These are phyloP conservation scores for Cladorrhinum sp. DNA, from an alignment of 2,329 filamentous ascomycete genomes.

Conservation along the genomic window DNA sequence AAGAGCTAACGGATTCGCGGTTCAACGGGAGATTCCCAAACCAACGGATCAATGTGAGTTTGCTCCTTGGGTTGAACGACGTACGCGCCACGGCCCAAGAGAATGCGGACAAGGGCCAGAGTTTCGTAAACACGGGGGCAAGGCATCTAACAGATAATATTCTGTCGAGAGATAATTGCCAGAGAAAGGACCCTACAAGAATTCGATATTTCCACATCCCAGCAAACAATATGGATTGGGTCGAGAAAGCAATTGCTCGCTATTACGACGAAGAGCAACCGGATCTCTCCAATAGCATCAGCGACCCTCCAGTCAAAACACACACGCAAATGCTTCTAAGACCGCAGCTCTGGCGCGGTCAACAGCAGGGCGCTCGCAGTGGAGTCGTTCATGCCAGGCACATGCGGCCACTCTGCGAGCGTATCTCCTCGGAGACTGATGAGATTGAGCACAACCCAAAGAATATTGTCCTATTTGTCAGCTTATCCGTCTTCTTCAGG, in stretches of 20 bases:
- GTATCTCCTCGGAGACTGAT: slow-evolving; percentile 3
- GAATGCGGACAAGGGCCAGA: too few species aligned
- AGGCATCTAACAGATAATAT: slow-evolving; percentile 2
- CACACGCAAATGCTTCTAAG: slow-evolving; percentile 16
- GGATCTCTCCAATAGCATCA: slow-evolving; percentile 1
- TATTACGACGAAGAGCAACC: slow-evolving; percentile 18
- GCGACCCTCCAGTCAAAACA: slow-evolving; percentile 3
- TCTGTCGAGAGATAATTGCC: slow-evolving; percentile 8
- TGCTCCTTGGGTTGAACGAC: neutral
- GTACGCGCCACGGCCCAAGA: too few species aligned
- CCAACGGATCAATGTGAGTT: slow-evolving; percentile 13
- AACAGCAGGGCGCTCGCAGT: slow-evolving; percentile 29
- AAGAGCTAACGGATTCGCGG: slow-evolving; percentile 1
- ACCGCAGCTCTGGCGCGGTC: slow-evolving; percentile 34
- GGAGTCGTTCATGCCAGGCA: slow-evolving; percentile 34
- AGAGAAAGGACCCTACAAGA: slow-evolving; percentile 5
- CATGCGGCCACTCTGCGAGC: slow-evolving; percentile 35
- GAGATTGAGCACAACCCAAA: slow-evolving; percentile 23
- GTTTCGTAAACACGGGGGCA: too few species aligned
- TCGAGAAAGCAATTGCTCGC: slow-evolving; percentile 21
- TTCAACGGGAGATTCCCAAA: slow-evolving; percentile 18
- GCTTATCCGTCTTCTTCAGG: too few species aligned
- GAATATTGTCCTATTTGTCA: slow-evolving; percentile 32
- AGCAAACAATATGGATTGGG: slow-evolving; percentile 21
- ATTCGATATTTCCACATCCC: slow-evolving; percentile 22